Base-by-base conservation (phyloP, 768 basidiomycete genomes). In the Termitomyces sp. region DNA sequence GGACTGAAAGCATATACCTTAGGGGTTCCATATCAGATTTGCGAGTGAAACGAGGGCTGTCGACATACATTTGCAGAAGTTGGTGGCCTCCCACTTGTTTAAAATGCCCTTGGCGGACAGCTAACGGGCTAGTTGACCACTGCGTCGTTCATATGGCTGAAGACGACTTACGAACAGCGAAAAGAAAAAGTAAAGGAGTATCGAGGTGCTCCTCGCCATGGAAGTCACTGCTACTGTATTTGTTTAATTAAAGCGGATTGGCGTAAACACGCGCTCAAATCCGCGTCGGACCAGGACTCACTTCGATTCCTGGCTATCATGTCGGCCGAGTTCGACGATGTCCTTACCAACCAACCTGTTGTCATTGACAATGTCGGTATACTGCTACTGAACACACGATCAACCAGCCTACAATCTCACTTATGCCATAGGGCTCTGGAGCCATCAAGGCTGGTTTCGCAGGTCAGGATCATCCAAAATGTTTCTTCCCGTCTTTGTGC, bases 391-490 rank as follows among this genome's bases (percentile, higher is more conserved):
- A 16, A 45, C 46, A 33, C 63, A 54, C 55, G 51, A 41, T 60
- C 58, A 58, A 61, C 58, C 66, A 59, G 58, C 64, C 69, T 61
- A 63, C 61, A 60, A 24, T 65, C 69, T 67, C 68, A 53, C 27
- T 55, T 39, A 9, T 39, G 24, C 63, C 63, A 58, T 72, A 98
- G 94, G 97, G 97, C 61, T 97, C 96, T 58, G 97, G 97, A 31
- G 94, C 93, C 24, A 96, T 99, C 72, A 99, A 98, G 75, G 97
- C 97, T 60, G 97, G 97, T 42, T 99, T 99, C 70, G 97, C 97
- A 55, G 97, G 97, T 48, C 92, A 98, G 75, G 96, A 98, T 74
- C 95, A 97, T 71, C 97, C 97, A 45, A 97, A 97, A 83, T 98
- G 95, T 71, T 98, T 95, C 82, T 98, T 98, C 69, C 95, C 97